A percentile compares a stretch with the other conserved stretches of the same genome.
These are phyloP conservation scores for Gymnopilus junonius DNA, from an alignment of 768 basidiomycete species.

Conservation along the genomic window DNA sequence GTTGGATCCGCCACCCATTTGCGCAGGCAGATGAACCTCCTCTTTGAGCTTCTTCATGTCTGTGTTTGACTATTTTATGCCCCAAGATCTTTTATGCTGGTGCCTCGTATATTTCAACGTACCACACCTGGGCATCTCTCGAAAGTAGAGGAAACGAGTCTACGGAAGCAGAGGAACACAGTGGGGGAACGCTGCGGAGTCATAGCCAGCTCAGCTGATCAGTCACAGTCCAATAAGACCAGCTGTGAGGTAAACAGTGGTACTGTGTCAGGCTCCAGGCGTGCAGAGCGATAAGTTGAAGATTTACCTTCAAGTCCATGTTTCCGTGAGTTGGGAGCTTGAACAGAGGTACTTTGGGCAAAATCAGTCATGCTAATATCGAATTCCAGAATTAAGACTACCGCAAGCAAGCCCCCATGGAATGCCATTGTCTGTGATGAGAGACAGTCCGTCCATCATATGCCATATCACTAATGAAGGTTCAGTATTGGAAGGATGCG, in stretches of 20 bases:
- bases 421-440: constrained; percentile 47
- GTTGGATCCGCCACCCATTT: too few relatives aligned
- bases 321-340: constrained; percentile 79
- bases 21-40: too few relatives aligned
- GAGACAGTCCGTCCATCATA: constrained; percentile 59
- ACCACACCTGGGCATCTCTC: too few relatives aligned
- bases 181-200: constrained; percentile 79
- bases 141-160: too few relatives aligned
- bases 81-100: too few relatives aligned
- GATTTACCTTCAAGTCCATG: constrained; percentile 78
- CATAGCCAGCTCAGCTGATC: constrained; percentile 84
- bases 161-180: constrained; percentile 36
- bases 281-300: not conserved
- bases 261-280: not conserved
- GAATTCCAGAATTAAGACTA: constrained; percentile 56
- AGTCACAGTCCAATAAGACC: constrained; percentile 85
- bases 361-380: constrained; percentile 56
- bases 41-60: too few relatives aligned
- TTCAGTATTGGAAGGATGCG: not conserved
- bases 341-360: constrained; percentile 52
- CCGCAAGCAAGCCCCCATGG: constrained; percentile 41
- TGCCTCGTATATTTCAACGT: too few relatives aligned
- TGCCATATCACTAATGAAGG: constrained; percentile 41
- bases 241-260: constrained; percentile 49
- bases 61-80: too few relatives aligned